Evolutionary conservation across 106 monocot genomes (phyloP), one percentile per base, ranked within the genome.

Genomic region (Triglochin maritima): DNA sequence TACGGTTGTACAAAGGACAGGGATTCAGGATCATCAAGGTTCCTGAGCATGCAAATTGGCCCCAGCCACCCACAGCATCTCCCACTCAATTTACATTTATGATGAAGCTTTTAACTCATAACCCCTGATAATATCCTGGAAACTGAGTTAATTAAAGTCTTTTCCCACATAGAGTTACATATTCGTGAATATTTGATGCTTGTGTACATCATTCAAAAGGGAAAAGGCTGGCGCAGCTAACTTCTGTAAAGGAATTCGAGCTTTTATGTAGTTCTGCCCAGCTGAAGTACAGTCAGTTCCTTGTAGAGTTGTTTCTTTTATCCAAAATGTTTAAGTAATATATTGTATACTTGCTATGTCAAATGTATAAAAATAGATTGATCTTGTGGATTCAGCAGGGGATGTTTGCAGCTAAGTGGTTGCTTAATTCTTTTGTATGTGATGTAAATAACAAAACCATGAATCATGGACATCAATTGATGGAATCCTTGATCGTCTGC

Each of bases 41-140:
- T 4, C 79, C 92, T 53, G 83, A 88, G 44, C 64, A 78, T 3
- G 85, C 81, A 0, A 77, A 81, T 77, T 92, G 92, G 88, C 92
- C 92, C 4, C 72, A 85, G 62, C 92, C 92, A 6, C 81, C 71
- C 63, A 78, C 81, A 3, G n/a, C 74, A 0, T 79, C 83, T 2
- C 67, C 70, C 4, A 68, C 65, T 49, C 69, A 75, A 45, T 93
- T 88, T 71, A 62, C 77, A 49, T 83, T 88, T 44, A 88, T 93
- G 85, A 93, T 88, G 85, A 93, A 88, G 49, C 62, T 77, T 15
- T 69, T 29, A 29, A 29, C 29, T 29, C 17, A 5, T 57, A 57
- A n/a, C 17, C 17, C 57, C 17, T 13, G 16, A 57, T 57, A 15
- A 7, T 57, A 15, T 57, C 17, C 14, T 15, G 7, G 57, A 57